Base-by-base conservation (phyloP, 305 asterid species). In the Fraxinus platypoda region DNA sequence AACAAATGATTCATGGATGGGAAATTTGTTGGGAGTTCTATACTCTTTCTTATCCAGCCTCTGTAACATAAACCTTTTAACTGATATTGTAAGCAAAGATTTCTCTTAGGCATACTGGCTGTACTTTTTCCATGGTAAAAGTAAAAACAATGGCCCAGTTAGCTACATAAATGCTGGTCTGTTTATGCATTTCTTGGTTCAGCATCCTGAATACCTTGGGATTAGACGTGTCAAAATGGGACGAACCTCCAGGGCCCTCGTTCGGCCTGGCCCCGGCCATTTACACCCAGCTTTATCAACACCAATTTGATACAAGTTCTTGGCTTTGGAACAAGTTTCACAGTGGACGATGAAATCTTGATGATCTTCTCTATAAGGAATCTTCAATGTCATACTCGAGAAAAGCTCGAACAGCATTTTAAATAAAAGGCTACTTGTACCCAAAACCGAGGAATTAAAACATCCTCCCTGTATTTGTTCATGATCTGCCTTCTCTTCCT, bases 21-120 rank as follows among this genome's bases (percentile, higher is more conserved):
- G 83, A 80, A 78, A 79, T 62, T 80, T 71, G 87, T 35, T 31
- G 49, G 71, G 88, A 64, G 87, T 81, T 78, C 59, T 19, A 5
- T 82, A 23, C 84, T 81, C 81, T 85, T 17, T 82, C 85, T 82
- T 68, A 66, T 85, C 87, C 83, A 38, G 80, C 85, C 90, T 34
- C 74, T 92, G 95, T 92, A 91, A 89, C 86, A 86, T 88, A 91
- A 57, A 81, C 88, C 54, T 46, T 11, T 73, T 81, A 79, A 83
- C 91, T 88, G 76, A 82, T 66, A 12, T 43, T 12, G n/a, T 12
- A 43, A 43, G 25, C 64, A 62, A 81, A 81, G 79, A 64, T 78
- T 76, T 83, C 57, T 30, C 77, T 83, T 70, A 30, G 75, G n/a
- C 38, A 0, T 8, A n/a, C 6, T 71, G 43, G 25, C 43, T 71